Conservation (phyloP, 1,284 basidiomycete genomes). For the Microbotryum silenes-acaulis region DNA sequence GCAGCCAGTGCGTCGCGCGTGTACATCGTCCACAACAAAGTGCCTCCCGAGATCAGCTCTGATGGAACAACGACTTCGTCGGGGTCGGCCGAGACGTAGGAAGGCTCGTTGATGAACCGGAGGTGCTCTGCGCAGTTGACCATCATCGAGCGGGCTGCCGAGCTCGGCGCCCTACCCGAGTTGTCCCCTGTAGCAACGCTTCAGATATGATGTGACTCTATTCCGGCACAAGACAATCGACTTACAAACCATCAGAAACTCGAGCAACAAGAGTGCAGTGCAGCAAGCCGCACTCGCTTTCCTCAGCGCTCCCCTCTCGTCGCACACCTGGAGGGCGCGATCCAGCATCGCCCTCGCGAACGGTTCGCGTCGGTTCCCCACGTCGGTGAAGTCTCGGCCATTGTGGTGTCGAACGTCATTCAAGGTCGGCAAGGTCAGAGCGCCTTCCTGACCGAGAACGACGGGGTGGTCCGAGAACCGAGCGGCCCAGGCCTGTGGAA, state of each 20-base stretch:
- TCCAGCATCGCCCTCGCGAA: conserved; percentile 20
- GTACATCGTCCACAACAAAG: conserved; percentile 26
- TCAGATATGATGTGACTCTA: not conserved
- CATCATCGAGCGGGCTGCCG: conserved; percentile 14
- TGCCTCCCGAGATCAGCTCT: conserved; percentile 18
- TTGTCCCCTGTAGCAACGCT: conserved; percentile 10
- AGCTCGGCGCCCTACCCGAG: not conserved
- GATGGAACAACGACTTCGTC: conserved; percentile 9
- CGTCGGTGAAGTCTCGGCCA: conserved; percentile 9
- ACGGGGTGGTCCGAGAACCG: conserved; percentile 14
- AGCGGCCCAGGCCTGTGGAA: conserved; percentile 25
- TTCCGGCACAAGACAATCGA: not conserved
- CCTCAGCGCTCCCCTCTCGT: conserved; percentile 13
- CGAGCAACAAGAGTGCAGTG: conserved; percentile 13
- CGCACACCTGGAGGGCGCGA: conserved; percentile 15
- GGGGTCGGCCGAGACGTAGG: conserved; percentile 21
- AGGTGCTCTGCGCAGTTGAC: conserved; percentile 19
- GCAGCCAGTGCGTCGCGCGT: conserved; percentile 22
- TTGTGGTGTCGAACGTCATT: not conserved
- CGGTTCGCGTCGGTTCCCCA: conserved; percentile 21
- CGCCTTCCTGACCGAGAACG: conserved; percentile 15
- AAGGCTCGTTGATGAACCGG: conserved; percentile 11
- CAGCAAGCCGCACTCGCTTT: conserved; percentile 6
- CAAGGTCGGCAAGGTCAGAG: conserved; percentile 8
- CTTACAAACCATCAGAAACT: conserved; percentile 26